Base-by-base conservation (phyloP, 2,329 filamentous ascomycete genomes). In the Hymenoscyphus albidus region DNA sequence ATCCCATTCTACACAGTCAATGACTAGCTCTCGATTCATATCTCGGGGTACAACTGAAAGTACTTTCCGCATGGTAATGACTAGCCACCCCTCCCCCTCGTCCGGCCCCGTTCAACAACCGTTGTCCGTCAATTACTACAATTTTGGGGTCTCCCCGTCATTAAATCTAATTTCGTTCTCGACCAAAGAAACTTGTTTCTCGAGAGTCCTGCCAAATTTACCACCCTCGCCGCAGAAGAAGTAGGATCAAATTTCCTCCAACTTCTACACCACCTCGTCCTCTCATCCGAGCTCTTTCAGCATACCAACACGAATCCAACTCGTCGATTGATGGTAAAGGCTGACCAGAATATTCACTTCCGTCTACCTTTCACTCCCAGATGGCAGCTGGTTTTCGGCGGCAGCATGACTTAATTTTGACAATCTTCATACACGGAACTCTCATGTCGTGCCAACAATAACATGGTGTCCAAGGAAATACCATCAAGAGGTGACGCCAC, bases 401-500 rank as follows among this genome's bases (percentile, higher is more conserved):
- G 63, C 64, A 66, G 57, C 63, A 67, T 69, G 67, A 68, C 60
- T 57, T 57, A 27, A 54, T 61, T 38, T 22, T 51, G 42, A 40
- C 18, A 6, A 56, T 54, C 51, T 1, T 57, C 16, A 22, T 31
- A 18, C 22, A n/a, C 31, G 13, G 18, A 5, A 13, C 16, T n/a
- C 13, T 42, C 10, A 64, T 61, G 32, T 31, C 51, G 1, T 57
- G 18, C 13, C 54, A 57, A 16, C 27, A 27, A 27, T 27, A 27
- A 27, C 54, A 57, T 38, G 54, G 54, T 22, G 44, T 10, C 54
- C 18, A 38, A 38, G 27, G 54, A 31, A 38, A 35, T 57, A 1
- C 10, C 27, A 32, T 62, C 59, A 32, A 32, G 31, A 7, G 31
- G 48, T 35, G 14, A 35, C 2, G 40, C 48, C 9, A 88, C 92